A percentile compares a stretch with the other conserved stretches of the same genome.
Conservation (phyloP, 352 stramenopile genomes). For the Pythium brassicae region DNA sequence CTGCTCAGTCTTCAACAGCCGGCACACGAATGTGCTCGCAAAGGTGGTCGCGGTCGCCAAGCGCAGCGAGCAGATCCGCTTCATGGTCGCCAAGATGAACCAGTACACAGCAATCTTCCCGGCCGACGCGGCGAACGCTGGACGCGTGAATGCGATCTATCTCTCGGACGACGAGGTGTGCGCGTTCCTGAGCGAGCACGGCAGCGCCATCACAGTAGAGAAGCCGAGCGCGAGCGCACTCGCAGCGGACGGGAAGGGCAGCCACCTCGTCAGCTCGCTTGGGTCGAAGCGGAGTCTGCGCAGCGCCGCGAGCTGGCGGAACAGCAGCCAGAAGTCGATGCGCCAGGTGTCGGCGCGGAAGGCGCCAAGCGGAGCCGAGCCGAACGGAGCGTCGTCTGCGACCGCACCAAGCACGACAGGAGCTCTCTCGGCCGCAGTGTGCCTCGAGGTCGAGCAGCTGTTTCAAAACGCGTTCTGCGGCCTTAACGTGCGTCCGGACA, state of each 20-base stretch:
- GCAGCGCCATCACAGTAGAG: neutral
- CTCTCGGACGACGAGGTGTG: slow-evolving; percentile 51
- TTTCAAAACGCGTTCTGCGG: slow-evolving; percentile 45
- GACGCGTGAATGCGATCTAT: slow-evolving; percentile 51
- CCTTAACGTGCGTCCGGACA: slow-evolving; percentile 29
- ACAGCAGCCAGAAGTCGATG: slow-evolving; percentile 20
- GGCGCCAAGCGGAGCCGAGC: neutral
- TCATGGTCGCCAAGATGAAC: slow-evolving; percentile 57
- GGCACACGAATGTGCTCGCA: slow-evolving; percentile 40
- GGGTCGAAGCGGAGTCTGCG: slow-evolving; percentile 2
- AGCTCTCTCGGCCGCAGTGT: neutral
- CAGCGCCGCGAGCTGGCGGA: slow-evolving; percentile 16
- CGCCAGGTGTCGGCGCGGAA: slow-evolving; percentile 13
- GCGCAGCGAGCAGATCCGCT: slow-evolving; percentile 38
- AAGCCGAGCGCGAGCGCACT: neutral
- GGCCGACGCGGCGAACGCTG: slow-evolving; percentile 21
- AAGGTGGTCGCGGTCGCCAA: slow-evolving; percentile 48
- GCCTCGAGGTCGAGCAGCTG: slow-evolving; percentile 22
- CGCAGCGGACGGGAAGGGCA: neutral
- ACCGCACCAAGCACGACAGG: neutral
- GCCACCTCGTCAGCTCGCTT: neutral
- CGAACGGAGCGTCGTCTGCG: neutral
- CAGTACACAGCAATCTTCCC: slow-evolving; percentile 43
- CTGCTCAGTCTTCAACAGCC: slow-evolving; percentile 59
- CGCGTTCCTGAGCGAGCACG: slow-evolving; percentile 14